Conservation (phyloP, 257 asterid species). For the Orobanche coerulescens region DNA sequence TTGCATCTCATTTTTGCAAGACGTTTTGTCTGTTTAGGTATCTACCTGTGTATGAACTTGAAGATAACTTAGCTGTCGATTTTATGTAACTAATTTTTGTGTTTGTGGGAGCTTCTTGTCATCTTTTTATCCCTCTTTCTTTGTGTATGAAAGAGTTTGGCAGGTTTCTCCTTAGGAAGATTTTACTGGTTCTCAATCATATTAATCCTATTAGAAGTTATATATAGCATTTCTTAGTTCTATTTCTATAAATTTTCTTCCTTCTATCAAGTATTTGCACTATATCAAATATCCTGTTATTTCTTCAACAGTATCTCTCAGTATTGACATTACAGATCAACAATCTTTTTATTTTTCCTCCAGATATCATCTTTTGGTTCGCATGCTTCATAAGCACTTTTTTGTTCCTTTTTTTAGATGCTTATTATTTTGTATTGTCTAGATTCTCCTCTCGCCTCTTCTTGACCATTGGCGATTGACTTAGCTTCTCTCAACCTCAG, state of each 20-base stretch:
- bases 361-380: background rate
- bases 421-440: slow-evolving; percentile 1
- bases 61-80: background rate
- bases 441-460: no score
- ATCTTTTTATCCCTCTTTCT: background rate
- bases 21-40: background rate
- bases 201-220: background rate
- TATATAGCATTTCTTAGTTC: background rate
- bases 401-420: background rate
- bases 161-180: background rate
- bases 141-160: background rate
- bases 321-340: background rate
- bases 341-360: background rate
- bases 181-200: background rate
- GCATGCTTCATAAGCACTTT: background rate
- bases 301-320: background rate
- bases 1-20: slow-evolving; percentile 6
- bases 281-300: background rate
- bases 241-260: background rate
- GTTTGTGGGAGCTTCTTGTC: background rate
- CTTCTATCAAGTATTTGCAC: background rate
- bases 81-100: background rate
- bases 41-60: background rate
- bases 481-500: no score
- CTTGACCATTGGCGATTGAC: no score